These are phyloP conservation scores for Phytophthora quininea DNA, from an alignment of 352 stramenopile species.

Conservation along the genomic window DNA sequence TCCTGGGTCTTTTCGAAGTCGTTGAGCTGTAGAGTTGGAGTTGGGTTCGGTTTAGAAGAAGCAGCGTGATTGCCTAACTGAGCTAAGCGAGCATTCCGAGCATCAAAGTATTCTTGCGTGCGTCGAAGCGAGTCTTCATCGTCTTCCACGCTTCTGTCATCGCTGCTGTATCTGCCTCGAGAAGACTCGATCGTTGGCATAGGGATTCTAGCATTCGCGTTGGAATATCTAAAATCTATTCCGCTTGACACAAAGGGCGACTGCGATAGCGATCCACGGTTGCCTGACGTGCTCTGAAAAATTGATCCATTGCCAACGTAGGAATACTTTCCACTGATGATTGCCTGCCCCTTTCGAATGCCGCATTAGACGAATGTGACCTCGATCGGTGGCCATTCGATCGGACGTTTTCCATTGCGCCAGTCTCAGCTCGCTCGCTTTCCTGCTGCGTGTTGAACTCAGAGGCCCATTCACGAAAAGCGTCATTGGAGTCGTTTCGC, in stretches of 20 bases:
- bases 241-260: background rate
- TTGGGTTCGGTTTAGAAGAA: background rate
- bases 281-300: background rate
- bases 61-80: conserved; percentile 16
- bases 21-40: background rate
- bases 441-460: conserved; percentile 25
- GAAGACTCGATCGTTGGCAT: conserved; percentile 10
- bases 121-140: conserved; percentile 19
- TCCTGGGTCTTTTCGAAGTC: conserved; percentile 14
- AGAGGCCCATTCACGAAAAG: conserved; percentile 49
- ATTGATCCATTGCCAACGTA: conserved; percentile 5
- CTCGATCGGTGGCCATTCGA: conserved; percentile 23
- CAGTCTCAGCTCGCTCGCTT: background rate
- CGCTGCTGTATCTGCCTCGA: conserved; percentile 10
- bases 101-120: conserved; percentile 37
- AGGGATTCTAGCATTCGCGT: conserved; percentile 22
- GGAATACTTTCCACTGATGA: conserved; percentile 23
- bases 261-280: conserved; percentile 14
- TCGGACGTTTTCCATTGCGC: conserved; percentile 22
- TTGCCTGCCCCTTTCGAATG: conserved; percentile 13
- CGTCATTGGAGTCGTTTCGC: conserved; percentile 38
- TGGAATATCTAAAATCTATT: conserved; percentile 19
- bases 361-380: conserved; percentile 16
- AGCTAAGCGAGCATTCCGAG: conserved; percentile 33
- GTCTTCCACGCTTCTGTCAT: conserved; percentile 16